phyloP scores from a whole-genome alignment of 1,284 basidiomycete species.

The Apiotrichum porosum region DNA sequence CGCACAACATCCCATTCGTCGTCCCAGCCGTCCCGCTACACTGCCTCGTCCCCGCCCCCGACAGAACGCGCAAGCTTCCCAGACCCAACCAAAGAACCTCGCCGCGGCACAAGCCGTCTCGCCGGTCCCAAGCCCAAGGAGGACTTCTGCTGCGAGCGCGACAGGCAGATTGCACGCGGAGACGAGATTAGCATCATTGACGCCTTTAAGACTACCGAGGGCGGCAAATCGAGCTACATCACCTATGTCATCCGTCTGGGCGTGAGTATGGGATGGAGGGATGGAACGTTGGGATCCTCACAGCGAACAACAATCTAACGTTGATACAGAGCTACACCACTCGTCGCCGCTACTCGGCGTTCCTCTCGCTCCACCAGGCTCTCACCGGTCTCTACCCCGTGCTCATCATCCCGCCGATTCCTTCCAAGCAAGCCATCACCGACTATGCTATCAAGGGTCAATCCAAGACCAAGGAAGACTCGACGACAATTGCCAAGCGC shows the following conservation, averaged over 20 bases:
- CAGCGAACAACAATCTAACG: neutral
- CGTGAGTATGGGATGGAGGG: slow-evolving; percentile 60
- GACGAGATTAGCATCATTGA: slow-evolving; percentile 63
- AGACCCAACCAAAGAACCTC: slow-evolving; percentile 38
- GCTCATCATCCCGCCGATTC: slow-evolving; percentile 94
- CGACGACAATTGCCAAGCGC: slow-evolving; percentile 80
- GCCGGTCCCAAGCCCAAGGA: slow-evolving; percentile 41
- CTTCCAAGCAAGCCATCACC: slow-evolving; percentile 89
- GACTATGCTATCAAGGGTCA: slow-evolving; percentile 95
- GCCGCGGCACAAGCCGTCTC: slow-evolving; percentile 26
- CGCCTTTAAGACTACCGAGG: slow-evolving; percentile 88
- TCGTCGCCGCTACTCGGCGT: slow-evolving; percentile 92
- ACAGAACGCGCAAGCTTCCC: slow-evolving; percentile 47
- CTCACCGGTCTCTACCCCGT: slow-evolving; percentile 89
- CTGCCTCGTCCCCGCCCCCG: slow-evolving; percentile 43
- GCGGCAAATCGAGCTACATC: slow-evolving; percentile 83
- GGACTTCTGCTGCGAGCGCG: slow-evolving; percentile 45
- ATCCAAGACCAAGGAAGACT: slow-evolving; percentile 93
- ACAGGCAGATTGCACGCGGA: slow-evolving; percentile 41
- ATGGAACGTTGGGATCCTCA: too few species aligned
- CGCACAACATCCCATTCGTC: slow-evolving; percentile 12
- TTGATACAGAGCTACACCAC: slow-evolving; percentile 66
- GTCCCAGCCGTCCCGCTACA: neutral
- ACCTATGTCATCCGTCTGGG: slow-evolving; percentile 89
- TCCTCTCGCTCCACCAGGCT: slow-evolving; percentile 82